These are phyloP conservation scores for Spergularia bocconei DNA, from an alignment of 148 eudicot genomes.

Conservation along the genomic window DNA sequence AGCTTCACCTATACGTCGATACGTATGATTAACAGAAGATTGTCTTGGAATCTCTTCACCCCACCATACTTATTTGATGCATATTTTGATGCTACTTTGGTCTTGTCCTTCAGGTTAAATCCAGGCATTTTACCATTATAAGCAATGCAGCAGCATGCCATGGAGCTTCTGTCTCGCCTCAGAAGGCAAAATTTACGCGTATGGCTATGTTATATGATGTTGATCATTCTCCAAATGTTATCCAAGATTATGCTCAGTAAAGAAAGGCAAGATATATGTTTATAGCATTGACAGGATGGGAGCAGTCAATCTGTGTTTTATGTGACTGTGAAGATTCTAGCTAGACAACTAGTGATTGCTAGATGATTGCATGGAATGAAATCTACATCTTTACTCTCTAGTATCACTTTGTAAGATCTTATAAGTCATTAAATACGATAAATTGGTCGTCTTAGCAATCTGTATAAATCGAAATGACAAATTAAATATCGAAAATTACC, in stretches of 20 bases:
- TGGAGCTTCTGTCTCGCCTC: background rate
- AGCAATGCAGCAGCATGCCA: background rate
- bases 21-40: constrained; percentile 8
- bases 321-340: background rate
- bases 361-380: too few relatives aligned
- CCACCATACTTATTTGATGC: constrained; percentile 13
- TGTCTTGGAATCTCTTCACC: constrained; percentile 5
- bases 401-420: too few relatives aligned
- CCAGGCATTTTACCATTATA: background rate
- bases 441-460: too few relatives aligned
- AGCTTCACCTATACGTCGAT: constrained; percentile 10
- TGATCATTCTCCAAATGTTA: constrained; percentile 13
- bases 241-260: constrained; percentile 23
- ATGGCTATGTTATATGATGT: background rate
- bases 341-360: too few relatives aligned
- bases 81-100: constrained; percentile 24
- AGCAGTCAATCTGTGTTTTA: background rate
- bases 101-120: constrained; percentile 10
- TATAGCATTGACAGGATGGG: constrained; percentile 28
- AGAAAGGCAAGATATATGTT: constrained; percentile 19
- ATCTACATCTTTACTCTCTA: too few relatives aligned
- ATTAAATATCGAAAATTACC: too few relatives aligned
- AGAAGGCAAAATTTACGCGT: background rate
- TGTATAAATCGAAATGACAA: too few relatives aligned
- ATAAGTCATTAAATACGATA: too few relatives aligned